Evolutionary conservation across 306 rosid species (phyloP), one percentile per base, ranked within the genome.

Genomic region (Gastrolobium villosum): DNA sequence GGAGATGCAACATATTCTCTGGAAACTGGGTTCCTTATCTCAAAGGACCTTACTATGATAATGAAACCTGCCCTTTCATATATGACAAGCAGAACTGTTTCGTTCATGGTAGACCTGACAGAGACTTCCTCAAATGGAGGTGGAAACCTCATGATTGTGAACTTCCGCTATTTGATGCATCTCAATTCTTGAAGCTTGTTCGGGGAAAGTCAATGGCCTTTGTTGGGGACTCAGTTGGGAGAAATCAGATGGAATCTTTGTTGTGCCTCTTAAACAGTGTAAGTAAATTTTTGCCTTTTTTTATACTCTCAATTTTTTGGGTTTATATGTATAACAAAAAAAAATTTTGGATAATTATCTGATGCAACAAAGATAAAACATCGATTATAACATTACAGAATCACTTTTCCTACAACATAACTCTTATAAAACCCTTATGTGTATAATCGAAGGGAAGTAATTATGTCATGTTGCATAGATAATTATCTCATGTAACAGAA

Each of bases 101-200:
- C 53, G 83, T 86, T 79, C 80, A 82, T 74, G 98, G 94, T 59
- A 88, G 99, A 41, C 87, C 97, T 1, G 94, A 93, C 68, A 52
- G 30, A 10, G 97, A 85, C 28, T 95, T 87, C 79, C 39, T 89
- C 75, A 74, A 86, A 3, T 93, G 94, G 94, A 79, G 94, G 66
- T 95, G 99, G 99, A 88, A 87, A 54, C 99, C 99, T 0, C 72
- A 95, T 15, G 90, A 78, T 0, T 95, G 99, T 20, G 96, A 93
- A 40, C 86, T 95, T 30, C 92, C 97, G 0, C 30, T 76, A 9
- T 95, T 95, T 73, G 87, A 93, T 78, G 96, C 96, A 1, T 74
- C 75, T 20, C 78, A 76, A 75, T 95, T 95, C 62, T 68, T 93
- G 69, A 90, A 86, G 86, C 82, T 93, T 76, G 79, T 93, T 7